Percentiles rank a stretch among this genome's conserved stretches.
phyloP scores from a whole-genome alignment of 768 basidiomycete genomes.

The Auricularia sp. region DNA sequence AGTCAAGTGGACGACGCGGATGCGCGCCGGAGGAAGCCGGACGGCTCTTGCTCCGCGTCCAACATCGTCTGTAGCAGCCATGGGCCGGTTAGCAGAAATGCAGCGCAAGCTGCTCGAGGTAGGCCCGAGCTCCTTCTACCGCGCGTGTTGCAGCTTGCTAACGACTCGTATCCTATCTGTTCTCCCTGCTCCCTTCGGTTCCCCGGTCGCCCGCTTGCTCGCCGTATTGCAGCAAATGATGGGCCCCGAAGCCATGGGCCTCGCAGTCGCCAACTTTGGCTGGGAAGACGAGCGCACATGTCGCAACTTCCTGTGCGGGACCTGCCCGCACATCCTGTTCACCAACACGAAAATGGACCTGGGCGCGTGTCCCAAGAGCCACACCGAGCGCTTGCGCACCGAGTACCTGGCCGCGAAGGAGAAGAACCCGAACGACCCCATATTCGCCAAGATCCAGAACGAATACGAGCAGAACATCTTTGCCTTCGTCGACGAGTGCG shows the following conservation, averaged over 20 bases:
- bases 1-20: too few species aligned
- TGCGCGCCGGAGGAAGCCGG: neutral
- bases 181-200: too few species aligned
- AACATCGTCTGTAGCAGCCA: conserved; percentile 22
- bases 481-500: conserved; percentile 95
- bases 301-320: conserved; percentile 94
- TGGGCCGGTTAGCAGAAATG: conserved; percentile 96
- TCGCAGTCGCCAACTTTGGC: conserved; percentile 80
- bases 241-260: conserved; percentile 99
- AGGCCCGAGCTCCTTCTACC: conserved; percentile 7
- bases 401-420: conserved; percentile 78
- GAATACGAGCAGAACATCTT: conserved; percentile 96
- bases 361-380: conserved; percentile 93
- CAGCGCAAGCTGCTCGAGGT: conserved; percentile 84
- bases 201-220: too few species aligned
- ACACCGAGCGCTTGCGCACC: conserved; percentile 86
- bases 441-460: conserved; percentile 79
- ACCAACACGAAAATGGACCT: conserved; percentile 99
- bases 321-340: conserved; percentile 96
- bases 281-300: conserved; percentile 98
- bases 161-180: too few species aligned
- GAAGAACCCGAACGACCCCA: conserved; percentile 64
- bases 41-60: neutral
- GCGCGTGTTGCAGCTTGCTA: neutral
- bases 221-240: conserved; percentile 80